These are phyloP conservation scores for Dictyostelium discoideum DNA, from an alignment of 78 protist species.

Conservation along the genomic window dicty_2.7 NC_007089.4:4381501-4382000, in stretches of 20 bases:
- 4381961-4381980: neutral
- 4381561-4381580: slow-evolving; percentile 45
- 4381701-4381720: slow-evolving; percentile 9
- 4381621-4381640: neutral
- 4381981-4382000: neutral
- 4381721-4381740: neutral
- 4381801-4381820: neutral
- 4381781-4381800: neutral
- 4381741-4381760: neutral
- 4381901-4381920: neutral
- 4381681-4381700: neutral
- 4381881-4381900: neutral
- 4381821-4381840: neutral
- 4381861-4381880: neutral
- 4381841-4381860: neutral
- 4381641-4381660: neutral
- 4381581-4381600: slow-evolving; percentile 4
- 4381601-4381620: neutral
- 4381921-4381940: neutral
- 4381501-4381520: neutral
- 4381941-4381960: neutral
- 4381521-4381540: slow-evolving; percentile 27
- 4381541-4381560: slow-evolving; percentile 35
- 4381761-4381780: neutral
- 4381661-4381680: neutral